Base-by-base conservation (phyloP, 192 early-diverging fungal species). In the Hyaloraphidium curvatum region DNA sequence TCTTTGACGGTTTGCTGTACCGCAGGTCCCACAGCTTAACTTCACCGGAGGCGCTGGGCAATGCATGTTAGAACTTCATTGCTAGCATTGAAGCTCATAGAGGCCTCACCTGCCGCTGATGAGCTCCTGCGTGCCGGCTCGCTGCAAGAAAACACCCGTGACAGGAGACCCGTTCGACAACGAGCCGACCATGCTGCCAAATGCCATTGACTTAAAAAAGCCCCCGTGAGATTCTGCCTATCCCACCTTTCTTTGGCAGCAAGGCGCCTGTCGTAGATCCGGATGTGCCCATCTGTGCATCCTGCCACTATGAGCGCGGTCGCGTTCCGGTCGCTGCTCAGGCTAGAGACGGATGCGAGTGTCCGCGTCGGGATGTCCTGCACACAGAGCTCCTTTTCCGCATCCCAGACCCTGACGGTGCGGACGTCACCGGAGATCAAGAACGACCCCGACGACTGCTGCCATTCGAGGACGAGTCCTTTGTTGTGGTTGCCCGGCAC, bases 391-490 rank as follows among this genome's bases (percentile, higher is more conserved):
- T 89, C 87, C 29, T 75, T 70, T 7, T 79, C 71, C 9, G 83
- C 81, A 69, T 87, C 84, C 87, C 87, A 89, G 0, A 89, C 71
- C 37, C 76, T 66, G 48, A 87, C 78, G 13, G 75, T 53, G 13
- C 72, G 54, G 3, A 69, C 63, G 59, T 82, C 81, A 17, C 87
- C 87, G 31, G 73, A 73, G 19, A 80, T 73, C 21, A 81, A 61
- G 0, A 89, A 59, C 0, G 60, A 56, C 4, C 84, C 87, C 16
- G 71, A 63, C 23, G 58, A 56, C 65, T 89, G 87, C 55, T 89
- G 81, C 87, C 87, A 89, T 21, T 87, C 82, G 1, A 66, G 67
- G 3, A 87, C 69, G 13, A 83, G 56, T 0, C 82, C 81, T 26
- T 65, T 71, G 56, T 69, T 65, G 51, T 62, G 65, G 41, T 54